Conservation (phyloP, 495 filamentous ascomycete species). For the Aspergillus haitiensis region DNA sequence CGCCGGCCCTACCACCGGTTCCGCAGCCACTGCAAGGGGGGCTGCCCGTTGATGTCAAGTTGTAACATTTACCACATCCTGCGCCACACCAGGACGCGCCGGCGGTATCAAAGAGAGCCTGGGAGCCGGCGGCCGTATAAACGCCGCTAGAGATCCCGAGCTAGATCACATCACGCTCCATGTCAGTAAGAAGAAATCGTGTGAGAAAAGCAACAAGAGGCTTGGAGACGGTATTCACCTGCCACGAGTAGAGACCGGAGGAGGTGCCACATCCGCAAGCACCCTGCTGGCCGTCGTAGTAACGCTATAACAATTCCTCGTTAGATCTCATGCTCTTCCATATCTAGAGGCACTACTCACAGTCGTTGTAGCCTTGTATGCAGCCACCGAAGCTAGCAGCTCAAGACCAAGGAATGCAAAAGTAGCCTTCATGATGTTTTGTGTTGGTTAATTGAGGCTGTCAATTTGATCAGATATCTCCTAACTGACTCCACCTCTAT, state of each 20-base stretch:
- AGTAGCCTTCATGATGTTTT: no score
- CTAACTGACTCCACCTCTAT: no score
- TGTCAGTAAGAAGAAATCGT: neutral
- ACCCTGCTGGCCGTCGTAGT: neutral
- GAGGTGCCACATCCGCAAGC: slow-evolving; percentile 2
- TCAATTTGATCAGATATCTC: no score
- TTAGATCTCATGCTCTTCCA: no score
- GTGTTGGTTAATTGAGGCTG: no score
- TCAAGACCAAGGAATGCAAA: no score
- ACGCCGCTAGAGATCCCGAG: neutral
- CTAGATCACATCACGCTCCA: neutral
- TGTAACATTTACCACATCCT: slow-evolving; percentile 1
- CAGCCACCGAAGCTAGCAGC: no score
- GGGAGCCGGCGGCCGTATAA: neutral
- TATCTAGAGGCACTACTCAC: no score
- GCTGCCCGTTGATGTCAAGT: neutral
- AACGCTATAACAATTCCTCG: neutral
- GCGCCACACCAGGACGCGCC: neutral
- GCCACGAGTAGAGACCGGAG: neutral
- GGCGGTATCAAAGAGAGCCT: neutral
- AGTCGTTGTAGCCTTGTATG: no score
- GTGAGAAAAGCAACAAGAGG: neutral
- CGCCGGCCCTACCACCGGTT: neutral
- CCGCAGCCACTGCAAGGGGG: neutral
- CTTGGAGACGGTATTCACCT: neutral